These are phyloP conservation scores for Yamadazyma olivae DNA, from an alignment of 805 yeast genomes.

Conservation along the genomic window DNA sequence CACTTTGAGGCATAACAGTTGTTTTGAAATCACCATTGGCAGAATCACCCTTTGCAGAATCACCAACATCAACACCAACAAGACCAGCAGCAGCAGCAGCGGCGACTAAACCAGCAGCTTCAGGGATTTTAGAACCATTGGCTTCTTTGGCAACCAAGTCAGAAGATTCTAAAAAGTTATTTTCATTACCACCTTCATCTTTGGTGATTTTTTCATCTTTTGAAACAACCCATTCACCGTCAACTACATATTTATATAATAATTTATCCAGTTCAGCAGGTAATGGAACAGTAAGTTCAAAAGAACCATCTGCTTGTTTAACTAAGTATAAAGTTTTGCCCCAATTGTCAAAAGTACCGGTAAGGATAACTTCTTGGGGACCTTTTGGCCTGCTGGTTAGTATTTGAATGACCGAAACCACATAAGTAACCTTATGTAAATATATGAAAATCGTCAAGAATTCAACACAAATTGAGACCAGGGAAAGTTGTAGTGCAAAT, in stretches of 20 bases:
- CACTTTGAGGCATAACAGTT: conserved; percentile 36
- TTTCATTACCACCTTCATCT: conserved; percentile 50
- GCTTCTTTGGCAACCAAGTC: conserved; percentile 26
- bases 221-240: conserved; percentile 59
- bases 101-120: conserved; percentile 30
- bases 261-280: conserved; percentile 39
- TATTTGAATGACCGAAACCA: too few relatives aligned
- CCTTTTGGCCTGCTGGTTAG: conserved; percentile 43
- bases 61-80: conserved; percentile 5
- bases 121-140: conserved; percentile 27
- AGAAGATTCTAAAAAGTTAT: conserved; percentile 43
- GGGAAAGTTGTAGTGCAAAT: too few relatives aligned
- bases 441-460: too few relatives aligned
- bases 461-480: too few relatives aligned
- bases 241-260: conserved; percentile 63
- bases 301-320: conserved; percentile 58
- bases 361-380: conserved; percentile 54
- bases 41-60: conserved; percentile 13
- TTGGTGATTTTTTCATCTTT: conserved; percentile 37
- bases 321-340: conserved; percentile 56
- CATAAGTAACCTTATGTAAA: too few relatives aligned
- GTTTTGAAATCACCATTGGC: conserved; percentile 19
- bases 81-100: conserved; percentile 41
- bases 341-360: conserved; percentile 74
- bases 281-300: conserved; percentile 57